A percentile compares a stretch with the other conserved stretches of the same genome.
Conservation (phyloP, 2,329 filamentous ascomycete genomes). For the Penicillium sp. region DNA sequence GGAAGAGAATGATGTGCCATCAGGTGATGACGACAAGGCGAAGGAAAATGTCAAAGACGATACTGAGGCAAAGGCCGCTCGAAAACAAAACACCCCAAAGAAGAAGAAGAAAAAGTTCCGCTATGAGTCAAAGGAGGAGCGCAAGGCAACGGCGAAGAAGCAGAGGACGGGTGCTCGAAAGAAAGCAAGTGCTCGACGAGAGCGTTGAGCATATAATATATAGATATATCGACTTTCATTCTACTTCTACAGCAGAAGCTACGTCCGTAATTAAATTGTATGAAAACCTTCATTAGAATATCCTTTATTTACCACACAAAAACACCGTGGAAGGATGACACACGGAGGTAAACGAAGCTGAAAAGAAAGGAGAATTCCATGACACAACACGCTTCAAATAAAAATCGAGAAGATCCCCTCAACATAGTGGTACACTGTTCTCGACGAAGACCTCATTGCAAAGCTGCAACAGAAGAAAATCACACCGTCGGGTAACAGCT, state of each 20-base stretch:
- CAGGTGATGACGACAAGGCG: conserved; percentile 22
- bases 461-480: background rate
- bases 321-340: conserved; percentile 17
- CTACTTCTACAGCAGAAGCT: background rate
- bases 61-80: conserved; percentile 26
- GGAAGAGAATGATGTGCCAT: background rate
- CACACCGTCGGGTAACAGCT: conserved; percentile 6
- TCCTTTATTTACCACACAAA: conserved; percentile 13
- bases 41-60: conserved; percentile 25
- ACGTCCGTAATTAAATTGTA: background rate
- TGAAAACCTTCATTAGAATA: background rate
- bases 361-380: conserved; percentile 5
- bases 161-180: conserved; percentile 67
- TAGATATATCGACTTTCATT: background rate
- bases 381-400: conserved; percentile 9
- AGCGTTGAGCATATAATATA: conserved; percentile 24
- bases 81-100: conserved; percentile 49
- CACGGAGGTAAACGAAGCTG: conserved; percentile 7
- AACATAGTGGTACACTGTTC: conserved; percentile 1
- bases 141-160: conserved; percentile 59
- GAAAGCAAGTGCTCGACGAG: conserved; percentile 57
- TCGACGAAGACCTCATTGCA: conserved; percentile 4
- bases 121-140: conserved; percentile 84
- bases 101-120: conserved; percentile 89
- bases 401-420: background rate